A percentile compares a stretch with the other conserved stretches of the same genome.
Evolutionary conservation across 768 basidiomycete species (phyloP).

Genomic region (Jaapia argillacea): DNA sequence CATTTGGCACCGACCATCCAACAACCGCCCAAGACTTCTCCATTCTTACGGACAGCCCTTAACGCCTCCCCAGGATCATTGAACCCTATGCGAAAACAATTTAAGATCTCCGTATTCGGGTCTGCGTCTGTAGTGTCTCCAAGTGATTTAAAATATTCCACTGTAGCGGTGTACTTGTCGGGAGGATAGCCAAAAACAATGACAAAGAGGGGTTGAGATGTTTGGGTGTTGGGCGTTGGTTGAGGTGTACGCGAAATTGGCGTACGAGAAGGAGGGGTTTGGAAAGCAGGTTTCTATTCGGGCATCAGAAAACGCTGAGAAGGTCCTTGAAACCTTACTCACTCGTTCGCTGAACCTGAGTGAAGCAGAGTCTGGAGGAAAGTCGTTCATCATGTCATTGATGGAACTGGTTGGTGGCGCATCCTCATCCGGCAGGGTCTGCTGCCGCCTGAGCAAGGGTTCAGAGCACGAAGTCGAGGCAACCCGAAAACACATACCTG

Average conservation of each 20-base stretch:
- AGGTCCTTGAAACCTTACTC: background rate
- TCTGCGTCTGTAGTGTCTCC: slow-evolving; percentile 65
- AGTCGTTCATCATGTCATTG: slow-evolving; percentile 62
- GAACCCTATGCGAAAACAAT: slow-evolving; percentile 80
- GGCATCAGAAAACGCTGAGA: too few relatives aligned
- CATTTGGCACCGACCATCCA: slow-evolving; percentile 86
- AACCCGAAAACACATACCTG: slow-evolving; percentile 28
- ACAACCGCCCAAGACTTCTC: slow-evolving; percentile 61
- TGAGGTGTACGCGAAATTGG: background rate
- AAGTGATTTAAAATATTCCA: slow-evolving; percentile 66
- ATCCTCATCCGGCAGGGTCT: slow-evolving; percentile 63
- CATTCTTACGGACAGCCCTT: slow-evolving; percentile 74
- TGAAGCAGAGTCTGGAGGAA: slow-evolving; percentile 5
- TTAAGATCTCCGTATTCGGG: slow-evolving; percentile 54
- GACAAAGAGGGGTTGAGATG: slow-evolving; percentile 44
- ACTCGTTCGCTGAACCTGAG: background rate
- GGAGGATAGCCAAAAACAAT: slow-evolving; percentile 86
- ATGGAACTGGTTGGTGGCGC: slow-evolving; percentile 72
- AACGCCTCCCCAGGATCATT: slow-evolving; percentile 61
- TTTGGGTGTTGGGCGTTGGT: slow-evolving; percentile 30
- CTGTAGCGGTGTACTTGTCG: slow-evolving; percentile 62
- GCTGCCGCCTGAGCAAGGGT: slow-evolving; percentile 31
- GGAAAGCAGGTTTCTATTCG: background rate
- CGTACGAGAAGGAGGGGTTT: background rate
- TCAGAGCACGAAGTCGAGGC: background rate